Evolutionary conservation across 2,329 filamentous ascomycete genomes (phyloP), one percentile per base, ranked within the genome.

Genomic region (Purpureocillium lavendulum): DNA sequence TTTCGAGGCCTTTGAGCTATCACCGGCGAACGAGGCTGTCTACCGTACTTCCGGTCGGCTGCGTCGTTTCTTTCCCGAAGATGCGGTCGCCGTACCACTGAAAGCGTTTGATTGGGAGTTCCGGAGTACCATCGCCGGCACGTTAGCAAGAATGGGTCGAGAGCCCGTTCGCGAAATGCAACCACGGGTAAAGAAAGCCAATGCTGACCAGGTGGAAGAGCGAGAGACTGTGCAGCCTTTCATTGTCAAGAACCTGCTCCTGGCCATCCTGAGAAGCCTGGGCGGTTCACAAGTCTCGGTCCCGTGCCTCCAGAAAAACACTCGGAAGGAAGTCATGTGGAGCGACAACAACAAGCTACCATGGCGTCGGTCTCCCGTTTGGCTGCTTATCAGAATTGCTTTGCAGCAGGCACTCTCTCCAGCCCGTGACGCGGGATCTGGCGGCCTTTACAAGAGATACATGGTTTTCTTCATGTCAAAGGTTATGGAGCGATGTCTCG

Each of bases 241-340:
- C 7, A 55, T 76, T 21, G 62, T 79, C 0, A 77, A 70, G 0
- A 65, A 76, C 32, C 60, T 72, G 28, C 58, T 66, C 7, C 30
- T 47, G 2, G 58, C 60, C 0, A 53, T 70, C 12, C 40, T 75
- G 4, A 53, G 55, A 11, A 54, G 62, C 9, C 15, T 38, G 1
- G 41, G 66, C 3, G 70, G 70, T 0, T 37, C 42, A 2, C 38
- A 49, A 0, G 40, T 47, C 7, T n/a, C 53, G 1, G 46, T 46
- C 0, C 7, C 36, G 0, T 52, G 56, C 2, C 60, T 79, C n/a
- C 56, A 45, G 33, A 80, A 80, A 42, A 59, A 69, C 24, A 72
- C 69, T 1, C 66, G 71, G 2, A 73, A 80, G 30, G 74, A 80
- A 12, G 64, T 77, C 1, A 40, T 72, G 9, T 77, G 62, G 58